Evolutionary conservation across 169 alveolate species (phyloP).

Genomic region (Plasmodium malariae): DNA sequence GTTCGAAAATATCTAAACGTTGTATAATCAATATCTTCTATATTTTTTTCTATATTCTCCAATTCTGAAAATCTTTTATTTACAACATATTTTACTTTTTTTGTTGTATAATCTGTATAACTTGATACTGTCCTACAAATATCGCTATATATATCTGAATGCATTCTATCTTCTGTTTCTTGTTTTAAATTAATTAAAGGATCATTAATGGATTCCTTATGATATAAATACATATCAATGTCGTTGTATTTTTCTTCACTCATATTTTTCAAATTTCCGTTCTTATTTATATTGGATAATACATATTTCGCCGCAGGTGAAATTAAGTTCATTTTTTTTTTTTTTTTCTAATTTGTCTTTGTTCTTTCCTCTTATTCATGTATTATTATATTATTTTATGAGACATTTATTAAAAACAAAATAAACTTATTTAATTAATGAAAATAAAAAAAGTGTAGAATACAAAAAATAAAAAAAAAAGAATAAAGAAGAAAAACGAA

Average conservation of each 20-base stretch:
- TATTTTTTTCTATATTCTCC: constrained; percentile 65
- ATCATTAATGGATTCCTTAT: constrained; percentile 22
- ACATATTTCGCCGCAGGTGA: constrained; percentile 10
- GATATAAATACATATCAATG: constrained; percentile 10
- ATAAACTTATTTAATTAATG: neutral
- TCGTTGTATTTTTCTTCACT: constrained; percentile 57
- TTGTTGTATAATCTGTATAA: constrained; percentile 73
- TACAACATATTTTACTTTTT: constrained; percentile 54
- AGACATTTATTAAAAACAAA: neutral
- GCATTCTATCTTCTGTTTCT: constrained; percentile 43
- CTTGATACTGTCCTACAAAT: constrained; percentile 62
- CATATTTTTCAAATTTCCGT: constrained; percentile 25
- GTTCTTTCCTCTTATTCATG: neutral
- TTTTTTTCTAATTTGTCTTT: neutral
- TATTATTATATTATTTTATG: neutral
- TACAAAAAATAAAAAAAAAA: neutral
- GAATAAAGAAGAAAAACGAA: constrained; percentile 6
- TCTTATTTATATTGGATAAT: constrained; percentile 14
- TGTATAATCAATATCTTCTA: constrained; percentile 70
- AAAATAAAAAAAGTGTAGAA: neutral
- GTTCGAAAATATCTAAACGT: constrained; percentile 61
- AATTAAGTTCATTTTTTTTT: constrained; percentile 27
- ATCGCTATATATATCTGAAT: constrained; percentile 53
- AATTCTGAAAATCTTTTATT: constrained; percentile 71
- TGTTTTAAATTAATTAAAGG: constrained; percentile 48